These are phyloP conservation scores for Candida ficus DNA, from an alignment of 805 yeast species.

Conservation along the genomic window DNA sequence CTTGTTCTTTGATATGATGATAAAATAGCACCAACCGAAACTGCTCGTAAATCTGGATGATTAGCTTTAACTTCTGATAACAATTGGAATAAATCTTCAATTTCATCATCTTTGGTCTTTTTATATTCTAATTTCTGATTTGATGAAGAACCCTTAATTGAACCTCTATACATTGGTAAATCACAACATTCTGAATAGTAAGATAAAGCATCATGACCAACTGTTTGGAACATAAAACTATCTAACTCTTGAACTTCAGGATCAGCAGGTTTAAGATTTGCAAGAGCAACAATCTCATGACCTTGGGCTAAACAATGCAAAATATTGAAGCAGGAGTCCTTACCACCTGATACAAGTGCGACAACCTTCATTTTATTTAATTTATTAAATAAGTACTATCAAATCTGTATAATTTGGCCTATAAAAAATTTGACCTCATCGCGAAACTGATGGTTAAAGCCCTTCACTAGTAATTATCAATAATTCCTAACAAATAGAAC, in stretches of 20 bases:
- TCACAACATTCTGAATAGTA: conserved; percentile 65
- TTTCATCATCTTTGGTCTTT: conserved; percentile 71
- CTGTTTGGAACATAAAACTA: conserved; percentile 97
- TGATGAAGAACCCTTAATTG: conserved; percentile 57
- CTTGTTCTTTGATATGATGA: conserved; percentile 94
- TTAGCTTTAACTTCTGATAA: conserved; percentile 39
- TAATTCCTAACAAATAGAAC: too few species aligned
- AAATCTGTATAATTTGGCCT: too few species aligned
- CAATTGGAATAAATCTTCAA: conserved; percentile 70
- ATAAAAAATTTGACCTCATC: background rate
- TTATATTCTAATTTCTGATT: conserved; percentile 66
- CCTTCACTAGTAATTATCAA: too few species aligned
- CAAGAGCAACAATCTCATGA: conserved; percentile 81
- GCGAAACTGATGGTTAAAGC: too few species aligned
- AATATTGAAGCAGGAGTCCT: conserved; percentile 89
- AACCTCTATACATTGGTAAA: conserved; percentile 71
- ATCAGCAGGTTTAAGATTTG: conserved; percentile 68
- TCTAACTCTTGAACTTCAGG: conserved; percentile 65
- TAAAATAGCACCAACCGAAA: conserved; percentile 92
- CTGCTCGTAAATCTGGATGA: conserved; percentile 76
- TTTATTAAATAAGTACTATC: too few species aligned
- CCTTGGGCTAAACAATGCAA: conserved; percentile 81
- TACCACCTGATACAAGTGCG: conserved; percentile 92
- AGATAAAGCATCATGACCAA: conserved; percentile 77
- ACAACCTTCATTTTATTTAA: conserved; percentile 69